These are phyloP conservation scores for Aristolochia fimbriata DNA, from an alignment of 164 flowering plant species.

Conservation along the genomic window DNA sequence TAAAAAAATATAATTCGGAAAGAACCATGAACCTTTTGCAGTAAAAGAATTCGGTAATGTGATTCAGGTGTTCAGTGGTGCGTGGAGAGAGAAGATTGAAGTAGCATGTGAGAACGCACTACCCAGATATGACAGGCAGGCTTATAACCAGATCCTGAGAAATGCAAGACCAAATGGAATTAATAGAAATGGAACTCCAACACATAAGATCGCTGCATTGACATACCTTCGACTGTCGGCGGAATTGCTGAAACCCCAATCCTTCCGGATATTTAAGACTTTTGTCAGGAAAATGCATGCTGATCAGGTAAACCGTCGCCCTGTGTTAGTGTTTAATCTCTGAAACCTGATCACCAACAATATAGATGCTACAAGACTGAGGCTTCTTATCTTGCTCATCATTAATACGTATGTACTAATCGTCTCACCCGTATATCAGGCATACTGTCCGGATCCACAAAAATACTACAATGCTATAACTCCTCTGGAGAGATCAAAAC, in stretches of 20 bases:
- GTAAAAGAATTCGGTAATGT: not conserved
- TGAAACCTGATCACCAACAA: no score
- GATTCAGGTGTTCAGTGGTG: constrained; percentile 57
- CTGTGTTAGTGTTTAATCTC: not conserved
- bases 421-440: constrained; percentile 21
- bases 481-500: constrained; percentile 49
- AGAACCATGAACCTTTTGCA: not conserved
- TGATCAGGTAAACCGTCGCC: constrained; percentile 38
- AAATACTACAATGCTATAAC: constrained; percentile 24
- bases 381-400: no score
- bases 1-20: no score
- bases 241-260: constrained; percentile 31
- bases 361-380: no score
- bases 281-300: constrained; percentile 84
- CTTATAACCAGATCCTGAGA: constrained; percentile 63
- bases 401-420: no score
- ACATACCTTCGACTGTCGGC: constrained; percentile 71
- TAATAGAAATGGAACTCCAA: constrained; percentile 43
- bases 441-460: constrained; percentile 39
- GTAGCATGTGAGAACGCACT: constrained; percentile 89
- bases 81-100: constrained; percentile 61
- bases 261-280: constrained; percentile 44
- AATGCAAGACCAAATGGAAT: constrained; percentile 83
- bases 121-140: constrained; percentile 45
- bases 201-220: constrained; percentile 40